Evolutionary conservation across 257 asterid genomes (phyloP), one percentile per base, ranked within the genome.

Genomic region (Jaltomata sinuosa): DNA sequence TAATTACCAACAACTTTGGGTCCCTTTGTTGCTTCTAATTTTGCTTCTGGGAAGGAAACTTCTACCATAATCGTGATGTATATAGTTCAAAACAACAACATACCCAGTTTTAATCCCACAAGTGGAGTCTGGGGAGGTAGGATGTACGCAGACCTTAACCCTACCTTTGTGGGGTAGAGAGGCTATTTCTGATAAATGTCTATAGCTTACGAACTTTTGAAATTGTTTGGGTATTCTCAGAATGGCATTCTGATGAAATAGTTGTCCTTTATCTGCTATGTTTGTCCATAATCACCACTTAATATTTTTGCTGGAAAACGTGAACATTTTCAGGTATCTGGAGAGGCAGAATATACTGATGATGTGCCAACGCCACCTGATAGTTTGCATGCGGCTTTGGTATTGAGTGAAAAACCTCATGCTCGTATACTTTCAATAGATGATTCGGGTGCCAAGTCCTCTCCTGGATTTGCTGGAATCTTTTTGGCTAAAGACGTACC

Each of bases 261-360:
- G 22, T 80, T 38, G 18, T 38, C 81, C 42, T 74, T 45, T 34
- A 27, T 59, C 38, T 29, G 81, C 25, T 49, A 53, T 47, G 42
- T 47, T 47, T 76, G 42, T 31, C 47, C 59, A 9, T 32, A 32
- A 55, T 83, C 38, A 62, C 67, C 52, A 80, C 31, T 64, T 25
- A 31, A 79, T 54, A 47, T 69, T 40, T 88, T 85, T 71, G 57
- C 85, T 86, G 81, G 85, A 87, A 76, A 79, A 65, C 32, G 22
- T 72, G 53, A 36, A 64, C 62, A 25, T 88, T 84, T 84, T 49
- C 88, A 96, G 99, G 99, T 93, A 86, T 91, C 98, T 76, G 99
- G 99, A 82, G 99, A 96, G 91, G 99, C 98, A 38, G 99, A 96
- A 89, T 96, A 96, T 84, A 90, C 97, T 50, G 98, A 96, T 89